Evolutionary conservation across 768 basidiomycete species (phyloP).

Genomic region (Agrocybe praecox): DNA sequence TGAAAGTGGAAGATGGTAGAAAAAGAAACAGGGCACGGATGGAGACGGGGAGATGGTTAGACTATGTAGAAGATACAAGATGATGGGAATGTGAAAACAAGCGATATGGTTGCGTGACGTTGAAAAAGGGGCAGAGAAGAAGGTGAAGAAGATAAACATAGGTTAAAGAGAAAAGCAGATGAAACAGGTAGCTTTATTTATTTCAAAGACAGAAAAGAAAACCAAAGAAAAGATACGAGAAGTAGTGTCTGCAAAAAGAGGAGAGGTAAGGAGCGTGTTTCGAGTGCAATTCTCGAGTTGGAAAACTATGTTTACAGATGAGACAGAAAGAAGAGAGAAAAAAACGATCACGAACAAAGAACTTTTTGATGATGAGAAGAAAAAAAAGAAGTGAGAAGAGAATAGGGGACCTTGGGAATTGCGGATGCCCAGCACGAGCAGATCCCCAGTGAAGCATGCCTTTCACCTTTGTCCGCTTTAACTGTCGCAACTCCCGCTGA

Average conservation of each 20-base stretch:
- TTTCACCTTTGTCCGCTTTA: too few species aligned
- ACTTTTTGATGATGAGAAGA: not conserved
- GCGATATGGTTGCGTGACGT: not conserved
- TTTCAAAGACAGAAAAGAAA: conserved; percentile 5
- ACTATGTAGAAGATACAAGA: not conserved
- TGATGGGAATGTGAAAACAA: not conserved
- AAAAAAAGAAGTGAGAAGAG: not conserved
- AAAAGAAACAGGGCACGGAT: conserved; percentile 23
- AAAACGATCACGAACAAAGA: not conserved
- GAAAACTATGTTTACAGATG: not conserved
- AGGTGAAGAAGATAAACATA: conserved; percentile 16
- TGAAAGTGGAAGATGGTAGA: not conserved
- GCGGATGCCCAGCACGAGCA: too few species aligned
- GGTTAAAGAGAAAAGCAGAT: conserved; percentile 8
- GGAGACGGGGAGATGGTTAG: not conserved
- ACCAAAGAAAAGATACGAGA: conserved; percentile 8
- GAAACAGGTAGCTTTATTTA: not conserved
- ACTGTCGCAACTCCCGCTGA: too few species aligned
- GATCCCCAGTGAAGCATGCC: too few species aligned
- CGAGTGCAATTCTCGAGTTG: conserved; percentile 13
- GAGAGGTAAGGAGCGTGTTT: conserved; percentile 22
- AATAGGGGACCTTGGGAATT: not conserved
- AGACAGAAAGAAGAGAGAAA: not conserved
- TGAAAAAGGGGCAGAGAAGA: not conserved
- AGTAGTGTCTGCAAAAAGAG: conserved; percentile 1